These are phyloP conservation scores for Zygosaccharomyces siamensis DNA, from an alignment of 805 yeast species.

Conservation along the genomic window DNA sequence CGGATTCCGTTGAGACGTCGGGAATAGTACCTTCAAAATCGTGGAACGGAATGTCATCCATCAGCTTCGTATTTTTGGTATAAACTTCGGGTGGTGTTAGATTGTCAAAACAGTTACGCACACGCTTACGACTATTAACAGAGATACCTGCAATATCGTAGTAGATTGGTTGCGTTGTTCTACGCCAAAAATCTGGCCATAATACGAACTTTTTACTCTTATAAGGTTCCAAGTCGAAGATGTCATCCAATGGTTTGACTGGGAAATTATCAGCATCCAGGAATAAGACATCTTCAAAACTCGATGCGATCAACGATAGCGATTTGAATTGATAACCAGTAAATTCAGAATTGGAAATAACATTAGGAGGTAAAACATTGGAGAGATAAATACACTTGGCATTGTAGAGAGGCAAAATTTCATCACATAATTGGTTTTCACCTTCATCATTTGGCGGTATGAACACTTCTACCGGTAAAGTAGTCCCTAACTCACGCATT, in stretches of 20 bases:
- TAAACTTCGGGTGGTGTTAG: slow-evolving; percentile 33
- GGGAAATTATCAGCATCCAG: slow-evolving; percentile 79
- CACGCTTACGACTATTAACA: slow-evolving; percentile 40
- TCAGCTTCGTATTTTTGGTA: slow-evolving; percentile 22
- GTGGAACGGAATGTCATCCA: slow-evolving; percentile 44
- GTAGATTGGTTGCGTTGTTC: slow-evolving; percentile 72
- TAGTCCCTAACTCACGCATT: slow-evolving; percentile 51
- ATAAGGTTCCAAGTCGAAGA: slow-evolving; percentile 61
- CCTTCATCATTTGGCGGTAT: slow-evolving; percentile 63
- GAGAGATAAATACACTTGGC: slow-evolving; percentile 58
- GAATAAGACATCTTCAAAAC: slow-evolving; percentile 67
- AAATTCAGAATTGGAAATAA: slow-evolving; percentile 40
- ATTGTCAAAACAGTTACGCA: slow-evolving; percentile 37
- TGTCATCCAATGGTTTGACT: slow-evolving; percentile 53
- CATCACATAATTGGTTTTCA: slow-evolving; percentile 53
- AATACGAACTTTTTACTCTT: slow-evolving; percentile 46
- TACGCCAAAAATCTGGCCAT: slow-evolving; percentile 90
- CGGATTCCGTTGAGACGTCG: slow-evolving; percentile 69
- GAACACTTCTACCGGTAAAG: slow-evolving; percentile 72
- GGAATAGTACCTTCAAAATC: slow-evolving; percentile 63
- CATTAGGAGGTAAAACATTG: slow-evolving; percentile 47
- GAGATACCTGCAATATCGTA: slow-evolving; percentile 64
- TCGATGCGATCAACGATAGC: slow-evolving; percentile 65
- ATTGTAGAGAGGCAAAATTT: slow-evolving; percentile 51
- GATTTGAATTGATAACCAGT: slow-evolving; percentile 67